Percentiles rank a stretch among this genome's conserved stretches.
phyloP scores from a whole-genome alignment of 2,329 filamentous ascomycete species.

The Fusarium sp. region DNA sequence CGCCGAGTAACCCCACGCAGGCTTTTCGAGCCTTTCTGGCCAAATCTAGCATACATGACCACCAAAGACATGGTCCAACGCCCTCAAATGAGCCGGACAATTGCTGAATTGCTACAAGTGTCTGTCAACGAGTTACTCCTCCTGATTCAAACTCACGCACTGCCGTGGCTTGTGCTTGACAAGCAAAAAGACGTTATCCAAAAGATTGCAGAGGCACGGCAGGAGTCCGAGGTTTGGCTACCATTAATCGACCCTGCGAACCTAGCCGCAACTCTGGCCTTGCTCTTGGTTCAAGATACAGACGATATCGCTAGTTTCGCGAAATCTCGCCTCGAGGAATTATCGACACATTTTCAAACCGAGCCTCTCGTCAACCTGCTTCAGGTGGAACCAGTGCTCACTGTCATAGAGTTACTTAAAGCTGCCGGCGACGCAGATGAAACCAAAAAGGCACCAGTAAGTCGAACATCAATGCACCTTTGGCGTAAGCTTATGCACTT shows the following conservation, averaged over 20 bases:
- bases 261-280: slow-evolving; percentile 64
- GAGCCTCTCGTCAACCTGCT: slow-evolving; percentile 74
- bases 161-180: slow-evolving; percentile 86
- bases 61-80: slow-evolving; percentile 82
- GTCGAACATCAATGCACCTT: slow-evolving; percentile 34
- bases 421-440: slow-evolving; percentile 73
- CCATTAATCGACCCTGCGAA: slow-evolving; percentile 65
- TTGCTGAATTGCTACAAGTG: slow-evolving; percentile 83
- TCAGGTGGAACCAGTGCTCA: slow-evolving; percentile 75
- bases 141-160: slow-evolving; percentile 78
- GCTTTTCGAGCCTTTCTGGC: slow-evolving; percentile 89
- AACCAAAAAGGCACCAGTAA: slow-evolving; percentile 64
- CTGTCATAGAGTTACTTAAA: slow-evolving; percentile 84
- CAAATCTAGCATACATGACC: slow-evolving; percentile 79
- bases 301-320: slow-evolving; percentile 69
- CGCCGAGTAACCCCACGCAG: slow-evolving; percentile 69
- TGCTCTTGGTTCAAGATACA: slow-evolving; percentile 65
- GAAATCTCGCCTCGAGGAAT: slow-evolving; percentile 71
- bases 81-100: slow-evolving; percentile 81
- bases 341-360: slow-evolving; percentile 74
- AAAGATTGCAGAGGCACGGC: slow-evolving; percentile 80
- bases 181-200: slow-evolving; percentile 80
- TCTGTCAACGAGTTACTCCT: slow-evolving; percentile 77
- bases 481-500: slow-evolving; percentile 36
- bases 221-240: slow-evolving; percentile 69